Percentiles rank a stretch among this genome's conserved stretches.
These are phyloP conservation scores for Lathyrus aphaca DNA, from an alignment of 306 rosid genomes.

Conservation along the genomic window DNA sequence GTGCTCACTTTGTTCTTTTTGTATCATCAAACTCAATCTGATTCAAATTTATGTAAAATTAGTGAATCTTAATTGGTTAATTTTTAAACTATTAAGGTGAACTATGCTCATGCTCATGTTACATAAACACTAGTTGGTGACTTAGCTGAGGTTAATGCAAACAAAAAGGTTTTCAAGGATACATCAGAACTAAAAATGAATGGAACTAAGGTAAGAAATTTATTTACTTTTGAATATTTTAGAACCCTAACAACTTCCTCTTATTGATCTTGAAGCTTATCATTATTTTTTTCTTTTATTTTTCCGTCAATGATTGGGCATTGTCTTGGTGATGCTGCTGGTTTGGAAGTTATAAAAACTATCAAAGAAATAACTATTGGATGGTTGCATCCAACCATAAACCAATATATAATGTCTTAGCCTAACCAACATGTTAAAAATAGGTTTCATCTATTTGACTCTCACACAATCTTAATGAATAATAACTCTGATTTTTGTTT, in stretches of 20 bases:
- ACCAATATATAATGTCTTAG: conserved; percentile 53
- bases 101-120: too few species aligned
- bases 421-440: background rate
- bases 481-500: background rate
- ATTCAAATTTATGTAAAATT: too few species aligned
- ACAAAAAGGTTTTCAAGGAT: too few species aligned
- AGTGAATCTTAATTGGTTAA: too few species aligned
- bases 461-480: background rate
- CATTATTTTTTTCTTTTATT: too few species aligned
- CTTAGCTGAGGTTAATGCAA: too few species aligned
- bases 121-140: too few species aligned
- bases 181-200: conserved; percentile 69
- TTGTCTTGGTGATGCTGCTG: conserved; percentile 78
- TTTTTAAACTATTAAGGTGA: too few species aligned
- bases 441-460: too few species aligned
- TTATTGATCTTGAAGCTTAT: too few species aligned
- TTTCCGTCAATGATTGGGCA: conserved; percentile 82
- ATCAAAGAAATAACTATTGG: conserved; percentile 73
- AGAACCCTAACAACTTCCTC: background rate
- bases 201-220: conserved; percentile 61
- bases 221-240: background rate
- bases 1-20: too few species aligned
- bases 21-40: too few species aligned
- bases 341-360: conserved; percentile 74
- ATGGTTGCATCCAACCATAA: conserved; percentile 75